These are phyloP conservation scores for Starmera stellimalicola DNA, from an alignment of 1,139 yeast genomes.

Conservation along the genomic window DNA sequence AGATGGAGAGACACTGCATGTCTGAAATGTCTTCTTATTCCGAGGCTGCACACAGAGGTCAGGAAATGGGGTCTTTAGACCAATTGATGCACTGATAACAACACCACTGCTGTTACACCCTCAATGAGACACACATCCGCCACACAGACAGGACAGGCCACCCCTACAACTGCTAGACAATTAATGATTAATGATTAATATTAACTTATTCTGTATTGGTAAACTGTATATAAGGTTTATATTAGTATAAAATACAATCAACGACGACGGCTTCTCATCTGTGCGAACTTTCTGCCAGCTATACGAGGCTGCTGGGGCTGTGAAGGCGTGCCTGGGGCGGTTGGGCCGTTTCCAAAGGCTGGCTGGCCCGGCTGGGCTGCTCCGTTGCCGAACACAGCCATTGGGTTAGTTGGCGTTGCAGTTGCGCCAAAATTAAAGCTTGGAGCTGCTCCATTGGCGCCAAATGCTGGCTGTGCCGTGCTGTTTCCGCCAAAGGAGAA, in stretches of 20 bases:
- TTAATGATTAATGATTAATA: no score
- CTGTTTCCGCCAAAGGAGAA: slow-evolving; percentile 5
- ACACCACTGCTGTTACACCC: no score
- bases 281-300: slow-evolving; percentile 19
- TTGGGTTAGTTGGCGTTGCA: slow-evolving; percentile 14
- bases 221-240: no score
- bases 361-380: background rate
- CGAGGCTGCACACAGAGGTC: no score
- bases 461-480: background rate
- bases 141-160: no score
- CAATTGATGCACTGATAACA: no score
- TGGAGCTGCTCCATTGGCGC: background rate
- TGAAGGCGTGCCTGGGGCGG: slow-evolving; percentile 12
- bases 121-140: no score
- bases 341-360: slow-evolving; percentile 11
- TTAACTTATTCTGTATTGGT: no score
- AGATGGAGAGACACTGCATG: slow-evolving; percentile 32
- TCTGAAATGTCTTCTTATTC: no score
- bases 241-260: no score
- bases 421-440: slow-evolving; percentile 5
- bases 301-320: slow-evolving; percentile 10
- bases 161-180: no score
- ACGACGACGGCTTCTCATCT: slow-evolving; percentile 19
- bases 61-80: no score
- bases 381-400: slow-evolving; percentile 17